Conservation (phyloP, 2,329 filamentous ascomycete species). For the Arthrobotrys conoides region DNA sequence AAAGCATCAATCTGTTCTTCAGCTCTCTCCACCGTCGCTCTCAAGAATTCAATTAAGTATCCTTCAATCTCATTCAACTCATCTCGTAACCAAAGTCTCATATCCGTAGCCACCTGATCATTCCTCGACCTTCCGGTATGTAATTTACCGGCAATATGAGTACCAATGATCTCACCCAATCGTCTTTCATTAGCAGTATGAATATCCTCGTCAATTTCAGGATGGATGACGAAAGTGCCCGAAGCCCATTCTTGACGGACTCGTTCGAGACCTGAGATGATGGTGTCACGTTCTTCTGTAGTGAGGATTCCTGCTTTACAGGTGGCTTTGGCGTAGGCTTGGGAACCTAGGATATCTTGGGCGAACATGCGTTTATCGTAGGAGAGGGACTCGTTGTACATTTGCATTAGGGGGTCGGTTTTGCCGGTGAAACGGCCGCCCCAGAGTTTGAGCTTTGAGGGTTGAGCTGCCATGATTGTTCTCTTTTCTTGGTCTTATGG, state of each 20-base stretch:
- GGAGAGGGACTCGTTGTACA: conserved; percentile 85
- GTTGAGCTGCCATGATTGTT: conserved; percentile 35
- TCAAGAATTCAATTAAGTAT: conserved; percentile 78
- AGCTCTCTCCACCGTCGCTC: conserved; percentile 78
- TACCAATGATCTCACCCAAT: conserved; percentile 86
- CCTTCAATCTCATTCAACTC: conserved; percentile 79
- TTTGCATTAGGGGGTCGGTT: conserved; percentile 86
- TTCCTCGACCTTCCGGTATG: conserved; percentile 90
- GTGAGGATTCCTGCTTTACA: conserved; percentile 81
- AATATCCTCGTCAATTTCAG: conserved; percentile 74
- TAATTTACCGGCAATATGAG: conserved; percentile 86
- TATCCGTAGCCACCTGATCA: conserved; percentile 90
- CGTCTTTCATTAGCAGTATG: conserved; percentile 81
- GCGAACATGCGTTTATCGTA: conserved; percentile 84
- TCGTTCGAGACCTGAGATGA: conserved; percentile 78
- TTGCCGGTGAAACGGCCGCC: conserved; percentile 74
- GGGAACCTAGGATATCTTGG: conserved; percentile 83
- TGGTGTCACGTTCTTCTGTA: conserved; percentile 78
- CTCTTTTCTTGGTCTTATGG: neutral
- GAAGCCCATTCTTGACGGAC: conserved; percentile 73
- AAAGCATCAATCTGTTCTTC: conserved; percentile 81
- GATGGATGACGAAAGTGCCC: conserved; percentile 71
- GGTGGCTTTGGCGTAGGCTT: conserved; percentile 87
- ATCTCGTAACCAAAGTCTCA: conserved; percentile 89
- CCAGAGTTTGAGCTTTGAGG: conserved; percentile 65